Conservation (phyloP, 2,329 filamentous ascomycete species). For the Gaeumannomyces tritici region DNA sequence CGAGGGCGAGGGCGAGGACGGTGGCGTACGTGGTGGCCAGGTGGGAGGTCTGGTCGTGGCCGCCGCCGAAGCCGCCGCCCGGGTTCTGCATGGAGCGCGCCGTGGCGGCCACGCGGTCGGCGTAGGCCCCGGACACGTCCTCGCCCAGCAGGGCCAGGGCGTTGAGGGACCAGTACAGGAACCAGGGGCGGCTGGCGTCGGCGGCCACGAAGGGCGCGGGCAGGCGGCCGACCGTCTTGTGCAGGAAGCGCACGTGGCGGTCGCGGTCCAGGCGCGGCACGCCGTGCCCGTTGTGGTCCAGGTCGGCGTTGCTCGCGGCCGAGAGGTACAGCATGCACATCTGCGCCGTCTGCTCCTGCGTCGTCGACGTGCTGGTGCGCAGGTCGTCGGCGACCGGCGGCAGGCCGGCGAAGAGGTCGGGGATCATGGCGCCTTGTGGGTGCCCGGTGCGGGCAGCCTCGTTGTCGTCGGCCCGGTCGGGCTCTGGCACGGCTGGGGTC, state of each 20-base stretch:
- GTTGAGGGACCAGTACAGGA: slow-evolving; percentile 84
- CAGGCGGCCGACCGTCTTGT: slow-evolving; percentile 47
- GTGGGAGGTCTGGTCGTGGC: slow-evolving; percentile 84
- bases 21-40: slow-evolving; percentile 83
- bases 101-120: slow-evolving; percentile 62
- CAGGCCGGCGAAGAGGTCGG: slow-evolving; percentile 45
- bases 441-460: not conserved
- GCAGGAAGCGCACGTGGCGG: slow-evolving; percentile 53
- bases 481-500: not conserved
- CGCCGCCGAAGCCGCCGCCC: slow-evolving; percentile 81
- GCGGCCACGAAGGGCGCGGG: slow-evolving; percentile 62
- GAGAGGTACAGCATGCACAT: slow-evolving; percentile 61
- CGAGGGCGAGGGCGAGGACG: slow-evolving; percentile 67
- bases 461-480: not conserved
- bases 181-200: slow-evolving; percentile 87
- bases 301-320: slow-evolving; percentile 33
- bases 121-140: slow-evolving; percentile 54
- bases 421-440: slow-evolving; percentile 24
- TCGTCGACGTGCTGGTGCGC: slow-evolving; percentile 54
- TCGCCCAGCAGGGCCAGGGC: slow-evolving; percentile 68
- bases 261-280: slow-evolving; percentile 63
- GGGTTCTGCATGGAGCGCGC: slow-evolving; percentile 74
- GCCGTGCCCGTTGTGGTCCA: slow-evolving; percentile 58
- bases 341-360: slow-evolving; percentile 60
- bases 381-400: slow-evolving; percentile 59